Conservation (phyloP, 495 filamentous ascomycete genomes). For the Annulohypoxylon moriforme region DNA sequence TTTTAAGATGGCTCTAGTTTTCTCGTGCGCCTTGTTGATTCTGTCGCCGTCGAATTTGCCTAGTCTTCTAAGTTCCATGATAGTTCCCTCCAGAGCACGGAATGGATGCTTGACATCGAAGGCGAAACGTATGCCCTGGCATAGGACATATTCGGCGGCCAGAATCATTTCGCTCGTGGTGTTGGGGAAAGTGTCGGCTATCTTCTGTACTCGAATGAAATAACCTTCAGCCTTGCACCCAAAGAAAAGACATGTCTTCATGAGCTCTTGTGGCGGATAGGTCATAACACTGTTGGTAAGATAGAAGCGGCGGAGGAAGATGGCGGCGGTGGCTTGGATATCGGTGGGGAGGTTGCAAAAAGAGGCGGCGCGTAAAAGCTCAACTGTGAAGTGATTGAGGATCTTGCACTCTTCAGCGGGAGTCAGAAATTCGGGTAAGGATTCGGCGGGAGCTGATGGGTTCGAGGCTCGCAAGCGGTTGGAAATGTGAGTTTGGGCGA, state of each 20-base stretch:
- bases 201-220: slow-evolving; percentile 75
- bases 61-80: slow-evolving; percentile 77
- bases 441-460: slow-evolving; percentile 46
- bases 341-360: slow-evolving; percentile 81
- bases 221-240: slow-evolving; percentile 90
- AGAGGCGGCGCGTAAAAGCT: slow-evolving; percentile 78
- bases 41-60: slow-evolving; percentile 62
- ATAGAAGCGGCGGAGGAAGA: slow-evolving; percentile 95
- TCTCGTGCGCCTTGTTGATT: slow-evolving; percentile 74
- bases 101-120: slow-evolving; percentile 94
- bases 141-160: slow-evolving; percentile 89
- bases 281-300: slow-evolving; percentile 94
- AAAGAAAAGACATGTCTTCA: slow-evolving; percentile 88
- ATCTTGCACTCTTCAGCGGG: slow-evolving; percentile 83
- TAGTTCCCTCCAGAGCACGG: slow-evolving; percentile 82
- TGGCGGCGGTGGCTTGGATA: slow-evolving; percentile 88
- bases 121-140: slow-evolving; percentile 91
- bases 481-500: slow-evolving; percentile 77
- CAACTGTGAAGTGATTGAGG: slow-evolving; percentile 81
- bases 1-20: slow-evolving; percentile 78
- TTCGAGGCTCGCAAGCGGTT: slow-evolving; percentile 52
- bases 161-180: slow-evolving; percentile 81
- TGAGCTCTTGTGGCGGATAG: slow-evolving; percentile 87
- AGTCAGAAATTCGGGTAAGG: slow-evolving; percentile 76
- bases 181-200: slow-evolving; percentile 67